Percentiles rank a stretch among this genome's conserved stretches.
Conservation (phyloP, 1,284 basidiomycete genomes). For the Fomitopsis schrenkii region DNA sequence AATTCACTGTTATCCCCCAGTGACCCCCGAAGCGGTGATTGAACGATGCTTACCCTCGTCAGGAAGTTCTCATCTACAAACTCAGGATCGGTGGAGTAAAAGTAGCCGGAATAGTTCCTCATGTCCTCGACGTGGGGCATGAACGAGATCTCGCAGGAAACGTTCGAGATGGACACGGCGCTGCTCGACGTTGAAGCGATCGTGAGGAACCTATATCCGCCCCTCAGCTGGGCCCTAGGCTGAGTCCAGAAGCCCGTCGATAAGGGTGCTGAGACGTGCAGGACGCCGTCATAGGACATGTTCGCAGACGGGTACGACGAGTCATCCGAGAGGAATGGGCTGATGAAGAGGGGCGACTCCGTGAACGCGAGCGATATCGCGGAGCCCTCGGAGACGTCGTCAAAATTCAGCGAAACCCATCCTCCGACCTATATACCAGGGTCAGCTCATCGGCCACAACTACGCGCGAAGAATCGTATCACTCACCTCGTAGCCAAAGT, state of each 20-base stretch:
- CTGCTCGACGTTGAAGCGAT: slow-evolving; percentile 36
- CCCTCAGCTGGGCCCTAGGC: slow-evolving; percentile 39
- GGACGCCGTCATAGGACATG: slow-evolving; percentile 43
- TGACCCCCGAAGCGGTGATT: too few species aligned
- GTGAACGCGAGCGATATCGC: slow-evolving; percentile 43
- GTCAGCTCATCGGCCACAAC: not conserved
- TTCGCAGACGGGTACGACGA: slow-evolving; percentile 33
- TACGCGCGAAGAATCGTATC: not conserved
- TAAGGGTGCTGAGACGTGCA: slow-evolving; percentile 36
- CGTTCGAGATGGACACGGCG: slow-evolving; percentile 38
- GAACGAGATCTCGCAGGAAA: slow-evolving; percentile 52
- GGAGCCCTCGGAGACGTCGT: slow-evolving; percentile 26
- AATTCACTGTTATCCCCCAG: too few species aligned
- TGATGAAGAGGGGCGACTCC: slow-evolving; percentile 45
- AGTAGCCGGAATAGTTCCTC: slow-evolving; percentile 52
- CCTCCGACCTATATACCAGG: slow-evolving; percentile 38
- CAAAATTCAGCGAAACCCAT: slow-evolving; percentile 35
- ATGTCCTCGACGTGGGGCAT: slow-evolving; percentile 50
- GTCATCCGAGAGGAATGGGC: slow-evolving; percentile 39
- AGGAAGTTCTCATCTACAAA: slow-evolving; percentile 47
- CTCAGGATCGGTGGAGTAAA: slow-evolving; percentile 43
- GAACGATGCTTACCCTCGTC: slow-evolving; percentile 37
- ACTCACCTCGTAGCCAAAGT: slow-evolving; percentile 43
- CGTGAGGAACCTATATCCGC: slow-evolving; percentile 54
- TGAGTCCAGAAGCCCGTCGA: slow-evolving; percentile 44